A percentile compares a stretch with the other conserved stretches of the same genome.
These are phyloP conservation scores for Diaporthe batatas DNA, from an alignment of 2,329 filamentous ascomycete species.

Conservation along the genomic window DNA sequence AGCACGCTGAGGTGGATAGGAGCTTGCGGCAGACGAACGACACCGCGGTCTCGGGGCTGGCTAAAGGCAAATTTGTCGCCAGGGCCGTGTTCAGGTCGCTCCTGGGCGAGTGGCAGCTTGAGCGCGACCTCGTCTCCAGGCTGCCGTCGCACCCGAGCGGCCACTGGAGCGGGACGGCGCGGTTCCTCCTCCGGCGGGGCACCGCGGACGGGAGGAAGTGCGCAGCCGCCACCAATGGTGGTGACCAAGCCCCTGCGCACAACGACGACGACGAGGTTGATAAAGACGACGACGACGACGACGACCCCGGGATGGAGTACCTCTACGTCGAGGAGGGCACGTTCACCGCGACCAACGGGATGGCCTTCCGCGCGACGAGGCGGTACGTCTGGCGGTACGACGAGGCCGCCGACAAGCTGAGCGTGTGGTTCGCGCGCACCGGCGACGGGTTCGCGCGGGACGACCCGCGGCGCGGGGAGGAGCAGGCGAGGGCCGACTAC, in stretches of 20 bases:
- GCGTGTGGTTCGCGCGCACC: conserved; percentile 79
- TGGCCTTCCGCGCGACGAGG: conserved; percentile 71
- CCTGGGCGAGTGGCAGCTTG: conserved; percentile 77
- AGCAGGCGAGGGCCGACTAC: conserved; percentile 74
- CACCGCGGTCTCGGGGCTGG: conserved; percentile 58
- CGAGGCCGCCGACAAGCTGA: conserved; percentile 70
- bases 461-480: conserved; percentile 81
- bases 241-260: not conserved
- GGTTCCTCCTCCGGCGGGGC: conserved; percentile 72
- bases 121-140: conserved; percentile 67
- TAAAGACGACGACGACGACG: conserved; percentile 43
- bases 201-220: conserved; percentile 66
- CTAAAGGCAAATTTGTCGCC: conserved; percentile 67
- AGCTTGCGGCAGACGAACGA: conserved; percentile 62
- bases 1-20: conserved; percentile 55
- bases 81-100: conserved; percentile 78
- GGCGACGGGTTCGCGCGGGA: conserved; percentile 74
- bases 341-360: conserved; percentile 69
- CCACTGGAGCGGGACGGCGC: conserved; percentile 73
- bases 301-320: conserved; percentile 68
- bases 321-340: conserved; percentile 77
- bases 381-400: conserved; percentile 82
- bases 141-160: conserved; percentile 73
- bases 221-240: not conserved
- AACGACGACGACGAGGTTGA: conserved; percentile 36